These are phyloP conservation scores for Debaryomyces fabryi DNA, from an alignment of 1,139 yeast genomes.

Conservation along the genomic window DNA sequence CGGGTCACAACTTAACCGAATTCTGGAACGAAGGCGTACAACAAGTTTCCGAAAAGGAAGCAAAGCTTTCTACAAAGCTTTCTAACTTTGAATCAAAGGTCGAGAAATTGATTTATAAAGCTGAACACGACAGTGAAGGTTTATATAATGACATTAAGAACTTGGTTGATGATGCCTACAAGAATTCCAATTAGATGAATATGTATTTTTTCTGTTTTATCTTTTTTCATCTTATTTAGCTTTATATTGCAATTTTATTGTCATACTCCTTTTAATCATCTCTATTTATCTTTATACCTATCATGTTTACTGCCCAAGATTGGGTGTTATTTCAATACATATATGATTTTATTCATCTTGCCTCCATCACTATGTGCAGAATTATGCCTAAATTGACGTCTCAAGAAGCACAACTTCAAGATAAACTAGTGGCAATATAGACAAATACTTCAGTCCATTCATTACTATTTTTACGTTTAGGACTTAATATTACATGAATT, in stretches of 20 bases:
- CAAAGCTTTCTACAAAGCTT: conserved; percentile 11
- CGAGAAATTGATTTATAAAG: conserved; percentile 23
- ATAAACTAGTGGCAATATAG: conserved; percentile 7
- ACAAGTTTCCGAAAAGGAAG: conserved; percentile 6
- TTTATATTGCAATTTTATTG: neutral
- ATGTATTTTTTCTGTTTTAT: neutral
- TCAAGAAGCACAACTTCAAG: neutral
- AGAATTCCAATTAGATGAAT: conserved; percentile 5
- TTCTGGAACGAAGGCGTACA: conserved; percentile 57
- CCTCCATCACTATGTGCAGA: neutral
- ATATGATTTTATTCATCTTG: neutral
- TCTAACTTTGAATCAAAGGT: conserved; percentile 21
- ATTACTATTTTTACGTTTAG: neutral
- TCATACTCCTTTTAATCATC: neutral
- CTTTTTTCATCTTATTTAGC: neutral
- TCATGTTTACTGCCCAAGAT: neutral
- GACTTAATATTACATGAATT: conserved; percentile 1
- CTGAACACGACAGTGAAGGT: conserved; percentile 20
- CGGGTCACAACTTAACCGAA: conserved; percentile 72
- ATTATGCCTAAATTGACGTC: neutral
- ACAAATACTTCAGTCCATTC: neutral
- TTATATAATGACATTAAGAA: conserved; percentile 21
- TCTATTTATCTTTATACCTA: neutral
- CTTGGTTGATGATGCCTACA: conserved; percentile 26
- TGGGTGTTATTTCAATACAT: neutral